Conservation (phyloP, 2,329 filamentous ascomycete genomes). For the Xylaria sp. region DNA sequence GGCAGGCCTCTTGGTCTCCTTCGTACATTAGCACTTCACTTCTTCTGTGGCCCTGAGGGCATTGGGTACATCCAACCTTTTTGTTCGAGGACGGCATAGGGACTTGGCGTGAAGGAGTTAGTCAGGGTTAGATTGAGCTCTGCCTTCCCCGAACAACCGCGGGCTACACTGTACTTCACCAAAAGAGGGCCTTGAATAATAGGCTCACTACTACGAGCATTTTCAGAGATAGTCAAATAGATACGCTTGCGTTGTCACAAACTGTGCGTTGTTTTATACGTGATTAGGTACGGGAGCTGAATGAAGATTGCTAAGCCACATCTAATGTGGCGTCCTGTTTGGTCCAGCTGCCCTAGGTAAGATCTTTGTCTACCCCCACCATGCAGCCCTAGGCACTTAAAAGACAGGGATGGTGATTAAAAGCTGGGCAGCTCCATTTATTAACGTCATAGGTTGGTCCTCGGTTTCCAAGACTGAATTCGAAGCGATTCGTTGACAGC, state of each 20-base stretch:
- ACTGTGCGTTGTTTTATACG: not conserved
- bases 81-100: conserved; percentile 24
- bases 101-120: conserved; percentile 27
- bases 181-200: conserved; percentile 11
- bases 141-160: conserved; percentile 5
- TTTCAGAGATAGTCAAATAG: conserved; percentile 19
- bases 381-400: conserved; percentile 4
- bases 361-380: not conserved
- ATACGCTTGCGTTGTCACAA: conserved; percentile 14
- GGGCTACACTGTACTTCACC: conserved; percentile 8
- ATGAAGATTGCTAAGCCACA: conserved; percentile 21
- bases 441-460: conserved; percentile 35
- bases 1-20: conserved; percentile 13
- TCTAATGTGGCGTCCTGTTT: conserved; percentile 6
- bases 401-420: not conserved
- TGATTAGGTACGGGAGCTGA: not conserved
- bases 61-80: conserved; percentile 43
- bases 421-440: not conserved
- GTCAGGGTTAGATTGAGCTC: conserved; percentile 26
- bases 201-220: conserved; percentile 13
- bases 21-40: conserved; percentile 40
- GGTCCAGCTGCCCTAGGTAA: not conserved
- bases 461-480: conserved; percentile 5
- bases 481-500: conserved; percentile 7
- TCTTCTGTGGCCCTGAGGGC: conserved; percentile 48